Percentiles rank a stretch among this genome's conserved stretches.
phyloP scores from a whole-genome alignment of 371 early-diverging fungal genomes.

The Mucor mucedo region DNA sequence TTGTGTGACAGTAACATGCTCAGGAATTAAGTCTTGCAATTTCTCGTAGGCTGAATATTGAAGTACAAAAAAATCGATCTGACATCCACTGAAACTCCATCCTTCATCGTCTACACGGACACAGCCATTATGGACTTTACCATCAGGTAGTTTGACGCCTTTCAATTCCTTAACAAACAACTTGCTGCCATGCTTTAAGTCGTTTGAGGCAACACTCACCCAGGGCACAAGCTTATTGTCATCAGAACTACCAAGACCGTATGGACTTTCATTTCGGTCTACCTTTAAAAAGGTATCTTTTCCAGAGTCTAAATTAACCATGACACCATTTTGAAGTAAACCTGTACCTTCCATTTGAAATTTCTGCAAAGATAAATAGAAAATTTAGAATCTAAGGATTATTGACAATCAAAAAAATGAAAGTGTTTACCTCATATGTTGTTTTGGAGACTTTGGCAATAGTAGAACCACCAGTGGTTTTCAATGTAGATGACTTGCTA shows the following conservation, averaged over 20 bases:
- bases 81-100: constrained; percentile 55
- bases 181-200: constrained; percentile 51
- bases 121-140: constrained; percentile 56
- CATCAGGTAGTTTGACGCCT: constrained; percentile 52
- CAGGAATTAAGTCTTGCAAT: constrained; percentile 19
- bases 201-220: constrained; percentile 50
- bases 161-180: constrained; percentile 46
- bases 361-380: constrained; percentile 16
- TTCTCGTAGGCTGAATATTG: constrained; percentile 24
- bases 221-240: constrained; percentile 43
- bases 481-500: constrained; percentile 13
- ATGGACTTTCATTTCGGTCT: constrained; percentile 19
- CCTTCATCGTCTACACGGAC: constrained; percentile 56
- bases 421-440: constrained; percentile 26
- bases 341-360: constrained; percentile 50
- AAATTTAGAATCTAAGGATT: no score
- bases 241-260: constrained; percentile 30
- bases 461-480: constrained; percentile 19
- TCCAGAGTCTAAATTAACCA: constrained; percentile 33
- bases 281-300: constrained; percentile 23
- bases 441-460: constrained; percentile 35
- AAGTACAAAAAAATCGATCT: constrained; percentile 52
- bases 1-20: constrained; percentile 23
- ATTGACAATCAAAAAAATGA: no score
- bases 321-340: constrained; percentile 30